These are phyloP conservation scores for Talaromyces sp. DNA, from an alignment of 2,329 filamentous ascomycete species.

Conservation along the genomic window DNA sequence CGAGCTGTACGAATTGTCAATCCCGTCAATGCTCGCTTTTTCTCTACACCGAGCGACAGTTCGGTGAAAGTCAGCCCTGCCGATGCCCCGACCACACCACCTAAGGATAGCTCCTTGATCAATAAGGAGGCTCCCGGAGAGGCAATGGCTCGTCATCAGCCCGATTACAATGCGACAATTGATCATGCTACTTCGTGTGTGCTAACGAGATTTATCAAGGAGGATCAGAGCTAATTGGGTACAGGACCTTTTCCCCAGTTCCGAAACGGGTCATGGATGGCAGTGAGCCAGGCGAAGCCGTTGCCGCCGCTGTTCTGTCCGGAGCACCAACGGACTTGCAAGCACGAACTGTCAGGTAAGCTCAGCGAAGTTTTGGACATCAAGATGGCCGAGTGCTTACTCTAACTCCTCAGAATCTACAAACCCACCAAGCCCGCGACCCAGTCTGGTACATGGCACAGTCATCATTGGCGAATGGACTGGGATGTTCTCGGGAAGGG, in stretches of 20 bases:
- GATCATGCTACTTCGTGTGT: conserved; percentile 90
- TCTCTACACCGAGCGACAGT: conserved; percentile 47
- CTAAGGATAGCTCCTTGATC: conserved; percentile 46
- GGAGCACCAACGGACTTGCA: conserved; percentile 92
- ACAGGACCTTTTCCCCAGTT: conserved; percentile 82
- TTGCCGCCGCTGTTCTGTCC: conserved; percentile 81
- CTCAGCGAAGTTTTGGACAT: background rate
- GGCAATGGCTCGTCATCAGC: conserved; percentile 61
- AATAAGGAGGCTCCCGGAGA: conserved; percentile 49
- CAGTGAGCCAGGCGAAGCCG: conserved; percentile 69
- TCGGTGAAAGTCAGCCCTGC: conserved; percentile 51
- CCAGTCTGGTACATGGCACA: conserved; percentile 85
- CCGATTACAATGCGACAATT: conserved; percentile 73
- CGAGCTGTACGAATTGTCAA: conserved; percentile 30
- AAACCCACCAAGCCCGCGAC: conserved; percentile 89
- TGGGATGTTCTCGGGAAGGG: conserved; percentile 93
- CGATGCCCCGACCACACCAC: conserved; percentile 42
- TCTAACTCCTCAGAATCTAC: conserved; percentile 68
- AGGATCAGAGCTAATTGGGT: conserved; percentile 27
- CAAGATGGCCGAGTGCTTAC: background rate
- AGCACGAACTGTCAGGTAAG: conserved; percentile 86
- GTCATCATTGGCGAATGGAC: conserved; percentile 91
- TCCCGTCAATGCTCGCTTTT: conserved; percentile 38
- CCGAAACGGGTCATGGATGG: conserved; percentile 88
- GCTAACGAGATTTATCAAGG: conserved; percentile 7